Base-by-base conservation (phyloP, 2,329 filamentous ascomycete species). In the Sclerotinia spermophila region DNA sequence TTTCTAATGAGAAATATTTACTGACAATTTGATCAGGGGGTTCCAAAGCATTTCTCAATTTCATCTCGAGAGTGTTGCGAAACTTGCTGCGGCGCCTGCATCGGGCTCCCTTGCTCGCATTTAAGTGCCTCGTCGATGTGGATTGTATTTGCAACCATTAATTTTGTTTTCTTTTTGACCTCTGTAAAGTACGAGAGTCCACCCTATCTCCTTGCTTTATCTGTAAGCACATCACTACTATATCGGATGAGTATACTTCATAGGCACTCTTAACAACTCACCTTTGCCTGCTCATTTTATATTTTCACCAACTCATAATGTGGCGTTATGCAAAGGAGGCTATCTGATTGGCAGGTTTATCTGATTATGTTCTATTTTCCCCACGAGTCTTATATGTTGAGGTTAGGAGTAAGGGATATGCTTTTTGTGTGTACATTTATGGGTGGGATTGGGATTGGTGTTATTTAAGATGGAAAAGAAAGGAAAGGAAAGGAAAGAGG, bases 11-110 rank as follows among this genome's bases (percentile, higher is more conserved):
- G 51, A 68, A 59, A 33, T 40, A 45, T 40, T 72, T 69, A 61
- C 78, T 81, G 77, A 83, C 76, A 59, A 55, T 72, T 35, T 59
- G 27, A 70, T 53, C 70, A 79, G 78, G 81, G 88, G 88, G 0
- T 90, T 90, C 75, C 88, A 90, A 78, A 89, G 86, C 73, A 90
- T 90, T 67, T 53, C 48, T 53, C 86, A 87, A 42, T 84, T 87
- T 1, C 90, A 87, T 72, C 88, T 90, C 74, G 53, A 84, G 27
- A 73, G 76, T 30, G 71, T 72, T 64, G 59, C 72, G 21, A 73
- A 73, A 64, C 71, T 72, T 58, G 44, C 74, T 62, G 53, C 73
- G 44, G 27, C 48, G 27, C 59, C 67, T 53, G 48, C 19, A 30
- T 61, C 67, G 8, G 33, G 38, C n/a, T 53, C 48, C 13, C 48